These are phyloP conservation scores for Lojkania enalia DNA, from an alignment of 2,329 filamentous ascomycete genomes.

Conservation along the genomic window DNA sequence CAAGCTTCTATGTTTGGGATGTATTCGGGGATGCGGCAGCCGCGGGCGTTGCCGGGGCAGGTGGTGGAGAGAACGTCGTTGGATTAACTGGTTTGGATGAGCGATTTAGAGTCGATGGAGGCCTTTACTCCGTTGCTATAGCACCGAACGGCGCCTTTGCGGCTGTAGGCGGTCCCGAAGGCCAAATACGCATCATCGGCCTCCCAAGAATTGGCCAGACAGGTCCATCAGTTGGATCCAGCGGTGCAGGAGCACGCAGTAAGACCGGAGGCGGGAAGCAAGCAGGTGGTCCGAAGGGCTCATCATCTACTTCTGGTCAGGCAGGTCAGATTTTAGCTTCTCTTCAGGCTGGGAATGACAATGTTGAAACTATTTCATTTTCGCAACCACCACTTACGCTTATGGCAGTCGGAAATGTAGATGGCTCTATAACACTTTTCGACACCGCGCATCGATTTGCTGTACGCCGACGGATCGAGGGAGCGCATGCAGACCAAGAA, in stretches of 20 bases:
- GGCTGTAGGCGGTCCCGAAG: slow-evolving; percentile 85
- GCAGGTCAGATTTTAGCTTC: slow-evolving; percentile 78
- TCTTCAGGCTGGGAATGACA: slow-evolving; percentile 75
- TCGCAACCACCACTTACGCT: slow-evolving; percentile 63
- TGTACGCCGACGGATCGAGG: slow-evolving; percentile 77
- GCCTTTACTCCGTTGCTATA: slow-evolving; percentile 84
- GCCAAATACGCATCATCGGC: slow-evolving; percentile 81
- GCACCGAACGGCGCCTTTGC: slow-evolving; percentile 78
- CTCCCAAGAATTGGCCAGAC: slow-evolving; percentile 65
- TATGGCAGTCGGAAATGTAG: slow-evolving; percentile 65
- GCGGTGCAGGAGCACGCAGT: slow-evolving; percentile 51
- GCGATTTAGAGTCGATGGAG: slow-evolving; percentile 88
- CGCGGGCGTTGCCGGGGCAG: slow-evolving; percentile 59
- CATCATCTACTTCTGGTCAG: slow-evolving; percentile 50
- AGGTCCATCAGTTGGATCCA: slow-evolving; percentile 35
- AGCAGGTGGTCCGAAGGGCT: slow-evolving; percentile 41
- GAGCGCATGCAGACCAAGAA: slow-evolving; percentile 71
- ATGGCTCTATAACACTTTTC: slow-evolving; percentile 77
- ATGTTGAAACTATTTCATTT: slow-evolving; percentile 77
- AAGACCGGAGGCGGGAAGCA: slow-evolving; percentile 54
- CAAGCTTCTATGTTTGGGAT: slow-evolving; percentile 89
- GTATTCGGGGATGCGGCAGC: slow-evolving; percentile 78
- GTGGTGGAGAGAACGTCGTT: slow-evolving; percentile 68
- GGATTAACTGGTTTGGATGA: slow-evolving; percentile 80
- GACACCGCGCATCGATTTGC: slow-evolving; percentile 86